These are phyloP conservation scores for Cercospora brassicicola DNA, from an alignment of 2,329 filamentous ascomycete species.

Conservation along the genomic window DNA sequence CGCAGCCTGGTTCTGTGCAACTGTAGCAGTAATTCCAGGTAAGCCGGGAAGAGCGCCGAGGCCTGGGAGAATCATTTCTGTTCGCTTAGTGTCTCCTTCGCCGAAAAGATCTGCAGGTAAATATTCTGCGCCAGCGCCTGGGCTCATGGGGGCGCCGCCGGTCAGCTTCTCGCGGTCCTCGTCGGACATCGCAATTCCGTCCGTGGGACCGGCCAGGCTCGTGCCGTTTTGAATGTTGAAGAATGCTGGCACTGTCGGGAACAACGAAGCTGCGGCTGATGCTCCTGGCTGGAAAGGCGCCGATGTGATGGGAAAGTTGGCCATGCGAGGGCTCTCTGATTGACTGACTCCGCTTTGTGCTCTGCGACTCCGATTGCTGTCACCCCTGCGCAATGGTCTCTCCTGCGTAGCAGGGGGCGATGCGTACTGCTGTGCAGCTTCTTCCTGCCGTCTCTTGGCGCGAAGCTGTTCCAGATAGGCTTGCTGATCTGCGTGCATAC, in stretches of 20 bases:
- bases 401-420: constrained; percentile 31
- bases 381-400: constrained; percentile 35
- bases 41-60: constrained; percentile 43
- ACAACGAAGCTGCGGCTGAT: constrained; percentile 54
- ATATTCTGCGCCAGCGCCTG: constrained; percentile 67
- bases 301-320: constrained; percentile 30
- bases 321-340: constrained; percentile 34
- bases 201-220: constrained; percentile 51
- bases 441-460: constrained; percentile 35
- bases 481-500: constrained; percentile 49
- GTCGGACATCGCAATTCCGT: constrained; percentile 56
- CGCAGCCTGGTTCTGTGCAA: neutral
- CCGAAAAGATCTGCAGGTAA: constrained; percentile 64
- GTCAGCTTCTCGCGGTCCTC: constrained; percentile 62
- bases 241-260: constrained; percentile 48
- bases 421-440: constrained; percentile 27
- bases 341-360: constrained; percentile 39
- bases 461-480: constrained; percentile 34
- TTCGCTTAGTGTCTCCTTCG: constrained; percentile 33
- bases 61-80: constrained; percentile 35
- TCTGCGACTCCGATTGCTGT: constrained; percentile 45
- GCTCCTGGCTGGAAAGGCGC: constrained; percentile 43
- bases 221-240: constrained; percentile 64
- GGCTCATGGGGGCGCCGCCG: constrained; percentile 70
- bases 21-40: constrained; percentile 31